A percentile compares a stretch with the other conserved stretches of the same genome.
Evolutionary conservation across 2,329 filamentous ascomycete species (phyloP).

Genomic region (Alternaria burnsii): DNA sequence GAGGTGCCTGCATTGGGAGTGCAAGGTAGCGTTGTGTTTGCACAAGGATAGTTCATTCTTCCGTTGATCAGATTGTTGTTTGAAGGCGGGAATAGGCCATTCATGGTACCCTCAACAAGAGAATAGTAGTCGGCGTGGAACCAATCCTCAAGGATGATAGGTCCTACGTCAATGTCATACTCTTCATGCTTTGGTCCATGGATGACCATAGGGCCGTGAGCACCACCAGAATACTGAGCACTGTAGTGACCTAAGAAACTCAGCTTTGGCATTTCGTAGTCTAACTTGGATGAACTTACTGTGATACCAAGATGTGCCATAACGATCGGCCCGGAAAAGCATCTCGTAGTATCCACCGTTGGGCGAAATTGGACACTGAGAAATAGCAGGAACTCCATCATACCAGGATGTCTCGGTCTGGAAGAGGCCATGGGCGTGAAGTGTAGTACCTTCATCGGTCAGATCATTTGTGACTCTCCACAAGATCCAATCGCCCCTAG

Average conservation of each 20-base stretch:
- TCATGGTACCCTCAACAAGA: slow-evolving; percentile 41
- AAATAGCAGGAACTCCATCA: slow-evolving; percentile 48
- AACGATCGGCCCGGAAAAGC: slow-evolving; percentile 40
- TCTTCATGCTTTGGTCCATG: slow-evolving; percentile 47
- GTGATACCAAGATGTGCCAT: slow-evolving; percentile 42
- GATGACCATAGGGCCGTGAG: slow-evolving; percentile 50
- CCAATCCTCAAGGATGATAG: slow-evolving; percentile 53
- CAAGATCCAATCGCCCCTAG: slow-evolving; percentile 41
- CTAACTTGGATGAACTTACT: slow-evolving; percentile 30
- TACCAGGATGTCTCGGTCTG: slow-evolving; percentile 47
- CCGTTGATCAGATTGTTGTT: slow-evolving; percentile 35
- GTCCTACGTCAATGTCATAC: slow-evolving; percentile 54
- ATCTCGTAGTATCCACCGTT: slow-evolving; percentile 30
- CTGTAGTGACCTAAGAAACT: slow-evolving; percentile 42
- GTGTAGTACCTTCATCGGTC: slow-evolving; percentile 44
- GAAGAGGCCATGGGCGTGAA: slow-evolving; percentile 48
- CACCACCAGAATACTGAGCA: slow-evolving; percentile 51
- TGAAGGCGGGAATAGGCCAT: slow-evolving; percentile 29
- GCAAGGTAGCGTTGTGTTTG: slow-evolving; percentile 36
- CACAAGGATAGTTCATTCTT: slow-evolving; percentile 39
- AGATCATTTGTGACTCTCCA: slow-evolving; percentile 42
- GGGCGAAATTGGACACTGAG: slow-evolving; percentile 49
- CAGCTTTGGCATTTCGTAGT: slow-evolving; percentile 9
- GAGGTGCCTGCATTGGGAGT: slow-evolving; percentile 32
- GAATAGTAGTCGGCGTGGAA: slow-evolving; percentile 45